Conservation (phyloP, 352 stramenopile species). For the Phytophthora tentaculata region DNA sequence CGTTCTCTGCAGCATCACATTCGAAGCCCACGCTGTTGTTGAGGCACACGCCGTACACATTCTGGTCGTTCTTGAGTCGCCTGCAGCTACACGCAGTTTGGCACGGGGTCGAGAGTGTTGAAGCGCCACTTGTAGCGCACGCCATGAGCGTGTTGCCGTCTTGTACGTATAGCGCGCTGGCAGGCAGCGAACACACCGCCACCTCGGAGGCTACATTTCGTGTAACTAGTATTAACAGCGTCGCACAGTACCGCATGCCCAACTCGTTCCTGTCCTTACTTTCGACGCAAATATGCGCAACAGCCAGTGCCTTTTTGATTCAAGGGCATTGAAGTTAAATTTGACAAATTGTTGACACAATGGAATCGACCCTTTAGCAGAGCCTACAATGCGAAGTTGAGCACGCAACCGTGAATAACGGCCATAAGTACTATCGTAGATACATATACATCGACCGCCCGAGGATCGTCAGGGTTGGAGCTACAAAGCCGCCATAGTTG, state of each 20-base stretch:
- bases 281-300: background rate
- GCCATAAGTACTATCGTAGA: no score
- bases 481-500: no score
- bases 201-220: conserved; percentile 9
- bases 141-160: conserved; percentile 5
- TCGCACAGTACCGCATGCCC: conserved; percentile 6
- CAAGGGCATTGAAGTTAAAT: conserved; percentile 1
- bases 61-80: conserved; percentile 16
- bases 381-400: no score
- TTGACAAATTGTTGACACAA: background rate
- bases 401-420: no score
- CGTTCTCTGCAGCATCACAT: conserved; percentile 18
- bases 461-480: no score
- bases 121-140: conserved; percentile 16
- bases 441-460: no score
- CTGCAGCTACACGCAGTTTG: conserved; percentile 30
- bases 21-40: conserved; percentile 17
- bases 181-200: conserved; percentile 36
- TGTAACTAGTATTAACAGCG: conserved; percentile 9
- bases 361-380: background rate
- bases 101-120: conserved; percentile 14
- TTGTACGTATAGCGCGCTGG: conserved; percentile 32
- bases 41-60: conserved; percentile 21
- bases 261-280: conserved; percentile 9
- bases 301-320: background rate